These are phyloP conservation scores for Dimocarpus longan DNA, from an alignment of 345 rosid genomes.

Conservation along the genomic window DNA sequence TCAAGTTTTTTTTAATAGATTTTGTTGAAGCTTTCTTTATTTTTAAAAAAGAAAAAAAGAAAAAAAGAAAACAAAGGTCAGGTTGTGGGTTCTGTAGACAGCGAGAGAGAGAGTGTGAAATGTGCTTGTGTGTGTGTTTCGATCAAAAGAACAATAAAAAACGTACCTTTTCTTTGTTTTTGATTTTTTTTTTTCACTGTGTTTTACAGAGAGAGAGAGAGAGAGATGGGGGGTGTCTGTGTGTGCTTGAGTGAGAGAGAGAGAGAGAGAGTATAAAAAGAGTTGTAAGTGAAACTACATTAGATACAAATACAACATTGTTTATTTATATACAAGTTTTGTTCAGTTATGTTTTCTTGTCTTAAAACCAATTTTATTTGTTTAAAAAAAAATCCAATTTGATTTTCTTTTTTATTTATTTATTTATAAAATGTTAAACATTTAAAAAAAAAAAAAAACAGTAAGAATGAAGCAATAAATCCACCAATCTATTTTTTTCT, in stretches of 20 bases:
- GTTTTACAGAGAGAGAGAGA: neutral
- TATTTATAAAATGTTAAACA: too few species aligned
- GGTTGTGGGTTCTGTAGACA: constrained; percentile 6
- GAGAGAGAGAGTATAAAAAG: neutral
- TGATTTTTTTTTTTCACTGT: neutral
- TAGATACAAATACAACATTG: neutral
- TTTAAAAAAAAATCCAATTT: too few species aligned
- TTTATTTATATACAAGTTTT: neutral
- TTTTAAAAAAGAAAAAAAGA: neutral
- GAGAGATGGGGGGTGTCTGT: neutral
- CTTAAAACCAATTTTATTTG: neutral
- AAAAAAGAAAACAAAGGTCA: neutral
- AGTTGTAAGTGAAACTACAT: neutral
- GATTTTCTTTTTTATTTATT: too few species aligned
- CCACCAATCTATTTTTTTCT: too few species aligned
- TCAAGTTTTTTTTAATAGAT: neutral
- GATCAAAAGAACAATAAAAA: constrained; percentile 20
- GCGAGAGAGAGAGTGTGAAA: constrained; percentile 13
- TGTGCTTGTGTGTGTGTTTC: constrained; percentile 7
- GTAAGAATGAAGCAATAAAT: too few species aligned
- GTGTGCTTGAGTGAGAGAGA: neutral
- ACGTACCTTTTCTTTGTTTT: neutral
- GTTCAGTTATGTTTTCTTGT: neutral
- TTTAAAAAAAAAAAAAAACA: too few species aligned
- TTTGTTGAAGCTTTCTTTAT: neutral